Conservation (phyloP, 305 asterid species). For the Solanum chacoense region DNA sequence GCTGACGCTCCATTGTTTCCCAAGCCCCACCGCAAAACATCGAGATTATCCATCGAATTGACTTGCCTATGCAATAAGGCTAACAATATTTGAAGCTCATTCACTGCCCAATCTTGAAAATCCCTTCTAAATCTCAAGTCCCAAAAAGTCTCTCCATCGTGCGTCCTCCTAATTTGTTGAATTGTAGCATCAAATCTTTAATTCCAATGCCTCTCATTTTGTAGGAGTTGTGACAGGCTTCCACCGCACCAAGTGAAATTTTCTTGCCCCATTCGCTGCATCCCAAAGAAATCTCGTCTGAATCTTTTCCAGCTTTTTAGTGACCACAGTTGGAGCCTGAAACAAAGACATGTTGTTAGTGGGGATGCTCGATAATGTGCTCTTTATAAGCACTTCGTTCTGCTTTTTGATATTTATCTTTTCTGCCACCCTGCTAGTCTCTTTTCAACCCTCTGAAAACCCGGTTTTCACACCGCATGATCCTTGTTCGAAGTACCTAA, state of each 20-base stretch:
- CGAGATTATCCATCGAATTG: neutral
- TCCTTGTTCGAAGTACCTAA: neutral
- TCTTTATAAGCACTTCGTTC: neutral
- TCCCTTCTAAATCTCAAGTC: neutral
- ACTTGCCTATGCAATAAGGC: neutral
- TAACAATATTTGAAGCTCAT: neutral
- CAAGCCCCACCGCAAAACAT: neutral
- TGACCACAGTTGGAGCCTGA: neutral
- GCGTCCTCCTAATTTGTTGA: neutral
- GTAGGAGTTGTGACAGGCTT: neutral
- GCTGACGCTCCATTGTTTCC: neutral
- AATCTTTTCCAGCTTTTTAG: neutral
- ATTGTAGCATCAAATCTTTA: neutral
- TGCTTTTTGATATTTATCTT: neutral
- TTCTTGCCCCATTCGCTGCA: neutral
- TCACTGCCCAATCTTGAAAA: neutral
- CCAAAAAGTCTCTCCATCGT: neutral
- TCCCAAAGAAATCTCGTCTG: neutral
- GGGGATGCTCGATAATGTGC: neutral
- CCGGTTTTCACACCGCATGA: neutral
- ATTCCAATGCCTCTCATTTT: neutral
- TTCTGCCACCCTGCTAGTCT: neutral
- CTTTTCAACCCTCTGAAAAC: neutral
- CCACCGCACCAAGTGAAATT: neutral
- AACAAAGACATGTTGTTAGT: neutral